Conservation (phyloP, 2,329 filamentous ascomycete genomes). For the Beauveria varroae region DNA sequence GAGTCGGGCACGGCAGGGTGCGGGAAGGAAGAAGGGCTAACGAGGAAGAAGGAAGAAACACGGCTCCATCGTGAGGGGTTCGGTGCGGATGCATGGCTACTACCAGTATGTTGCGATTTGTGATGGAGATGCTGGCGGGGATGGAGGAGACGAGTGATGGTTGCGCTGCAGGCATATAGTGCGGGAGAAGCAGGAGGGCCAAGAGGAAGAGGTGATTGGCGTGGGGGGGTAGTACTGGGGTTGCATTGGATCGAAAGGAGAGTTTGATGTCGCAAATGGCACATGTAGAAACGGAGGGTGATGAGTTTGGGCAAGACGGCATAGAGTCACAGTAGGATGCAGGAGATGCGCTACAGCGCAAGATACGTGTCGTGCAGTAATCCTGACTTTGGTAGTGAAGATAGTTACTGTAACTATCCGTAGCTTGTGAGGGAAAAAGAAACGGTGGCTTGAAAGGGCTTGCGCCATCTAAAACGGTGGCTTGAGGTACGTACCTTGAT, state of each 20-base stretch:
- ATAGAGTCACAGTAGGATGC: neutral
- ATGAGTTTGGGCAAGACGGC: neutral
- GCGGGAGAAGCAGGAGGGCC: neutral
- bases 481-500: neutral
- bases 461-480: conserved; percentile 9
- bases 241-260: neutral
- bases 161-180: neutral
- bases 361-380: too few species aligned
- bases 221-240: neutral
- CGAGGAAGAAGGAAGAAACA: too few species aligned
- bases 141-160: neutral
- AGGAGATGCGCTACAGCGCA: too few species aligned
- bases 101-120: neutral
- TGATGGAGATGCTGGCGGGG: neutral
- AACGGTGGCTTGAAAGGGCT: neutral
- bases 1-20: neutral
- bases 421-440: neutral
- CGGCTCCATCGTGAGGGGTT: neutral
- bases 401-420: neutral
- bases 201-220: neutral
- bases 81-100: neutral
- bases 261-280: neutral
- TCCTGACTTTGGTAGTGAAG: too few species aligned
- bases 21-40: neutral
- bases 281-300: neutral